phyloP scores from a whole-genome alignment of 352 stramenopile species.

The Phytopythium boreale region DNA sequence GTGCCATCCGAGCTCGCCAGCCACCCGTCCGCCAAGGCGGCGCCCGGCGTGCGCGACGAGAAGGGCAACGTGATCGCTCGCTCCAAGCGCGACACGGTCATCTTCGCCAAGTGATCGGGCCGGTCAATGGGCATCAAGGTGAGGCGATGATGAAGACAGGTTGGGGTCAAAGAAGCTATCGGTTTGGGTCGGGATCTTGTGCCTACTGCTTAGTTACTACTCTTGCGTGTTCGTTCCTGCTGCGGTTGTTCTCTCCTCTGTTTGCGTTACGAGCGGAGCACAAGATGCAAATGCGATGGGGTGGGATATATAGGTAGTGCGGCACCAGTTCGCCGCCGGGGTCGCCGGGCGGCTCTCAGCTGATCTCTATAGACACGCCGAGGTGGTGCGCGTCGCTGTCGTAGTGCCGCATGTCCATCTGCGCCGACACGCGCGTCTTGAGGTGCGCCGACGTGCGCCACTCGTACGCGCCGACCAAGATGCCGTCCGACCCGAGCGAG shows the following conservation, averaged over 20 bases:
- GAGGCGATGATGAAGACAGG: background rate
- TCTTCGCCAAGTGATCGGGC: slow-evolving; percentile 71
- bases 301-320: slow-evolving; percentile 21
- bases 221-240: slow-evolving; percentile 5
- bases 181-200: background rate
- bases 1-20: slow-evolving; percentile 93
- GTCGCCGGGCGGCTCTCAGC: slow-evolving; percentile 15
- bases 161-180: background rate
- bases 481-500: slow-evolving; percentile 72
- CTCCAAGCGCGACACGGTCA: slow-evolving; percentile 85
- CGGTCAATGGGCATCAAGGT: background rate
- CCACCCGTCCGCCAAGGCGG: slow-evolving; percentile 91
- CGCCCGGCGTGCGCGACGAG: slow-evolving; percentile 74
- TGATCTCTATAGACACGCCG: slow-evolving; percentile 83
- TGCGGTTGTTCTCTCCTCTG: slow-evolving; percentile 11
- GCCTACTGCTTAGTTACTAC: slow-evolving; percentile 1
- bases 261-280: too few species aligned
- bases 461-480: slow-evolving; percentile 73
- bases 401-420: slow-evolving; percentile 83
- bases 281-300: too few species aligned
- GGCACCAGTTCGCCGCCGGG: background rate
- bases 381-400: slow-evolving; percentile 83
- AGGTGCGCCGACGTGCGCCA: slow-evolving; percentile 72
- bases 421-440: slow-evolving; percentile 69
- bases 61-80: slow-evolving; percentile 87